Conservation (phyloP, 768 basidiomycete genomes). For the Kwoniella sp. region DNA sequence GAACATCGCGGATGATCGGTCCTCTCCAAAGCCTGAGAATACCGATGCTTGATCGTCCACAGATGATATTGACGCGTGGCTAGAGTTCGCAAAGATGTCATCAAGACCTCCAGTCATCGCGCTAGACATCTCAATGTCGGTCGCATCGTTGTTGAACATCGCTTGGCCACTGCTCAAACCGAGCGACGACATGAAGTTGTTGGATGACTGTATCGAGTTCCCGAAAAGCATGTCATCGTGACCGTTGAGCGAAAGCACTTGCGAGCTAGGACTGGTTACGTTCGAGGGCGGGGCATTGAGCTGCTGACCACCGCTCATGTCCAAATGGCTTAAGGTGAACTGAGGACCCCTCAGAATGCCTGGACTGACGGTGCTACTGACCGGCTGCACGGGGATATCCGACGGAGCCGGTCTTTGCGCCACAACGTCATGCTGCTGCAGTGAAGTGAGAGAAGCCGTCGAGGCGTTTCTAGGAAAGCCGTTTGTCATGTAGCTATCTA, state of each 20-base stretch:
- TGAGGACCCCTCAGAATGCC: slow-evolving; percentile 30
- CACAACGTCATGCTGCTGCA: slow-evolving; percentile 7
- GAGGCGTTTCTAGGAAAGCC: slow-evolving; percentile 25
- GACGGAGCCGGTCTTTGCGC: background rate
- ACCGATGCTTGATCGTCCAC: slow-evolving; percentile 26
- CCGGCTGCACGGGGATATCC: slow-evolving; percentile 5
- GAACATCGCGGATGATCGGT: slow-evolving; percentile 29
- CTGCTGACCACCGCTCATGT: background rate
- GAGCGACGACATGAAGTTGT: slow-evolving; percentile 18
- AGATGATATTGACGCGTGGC: slow-evolving; percentile 23
- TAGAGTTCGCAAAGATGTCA: slow-evolving; percentile 24
- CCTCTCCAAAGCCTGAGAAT: slow-evolving; percentile 25
- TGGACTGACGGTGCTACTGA: slow-evolving; percentile 32
- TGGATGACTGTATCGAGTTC: slow-evolving; percentile 17
- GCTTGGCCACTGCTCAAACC: slow-evolving; percentile 9
- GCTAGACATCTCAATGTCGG: slow-evolving; percentile 28
- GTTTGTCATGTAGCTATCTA: slow-evolving; percentile 9
- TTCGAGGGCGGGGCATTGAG: background rate
- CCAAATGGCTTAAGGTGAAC: slow-evolving; percentile 15
- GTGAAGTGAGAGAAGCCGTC: slow-evolving; percentile 20
- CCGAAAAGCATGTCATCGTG: slow-evolving; percentile 26
- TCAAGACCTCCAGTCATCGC: slow-evolving; percentile 30
- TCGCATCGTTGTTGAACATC: slow-evolving; percentile 20
- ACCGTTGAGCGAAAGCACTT: slow-evolving; percentile 2
- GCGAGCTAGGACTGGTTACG: slow-evolving; percentile 5